Evolutionary conservation across 2,329 filamentous ascomycete species (phyloP), one percentile per base, ranked within the genome.

Genomic region (Penicillium sp.): DNA sequence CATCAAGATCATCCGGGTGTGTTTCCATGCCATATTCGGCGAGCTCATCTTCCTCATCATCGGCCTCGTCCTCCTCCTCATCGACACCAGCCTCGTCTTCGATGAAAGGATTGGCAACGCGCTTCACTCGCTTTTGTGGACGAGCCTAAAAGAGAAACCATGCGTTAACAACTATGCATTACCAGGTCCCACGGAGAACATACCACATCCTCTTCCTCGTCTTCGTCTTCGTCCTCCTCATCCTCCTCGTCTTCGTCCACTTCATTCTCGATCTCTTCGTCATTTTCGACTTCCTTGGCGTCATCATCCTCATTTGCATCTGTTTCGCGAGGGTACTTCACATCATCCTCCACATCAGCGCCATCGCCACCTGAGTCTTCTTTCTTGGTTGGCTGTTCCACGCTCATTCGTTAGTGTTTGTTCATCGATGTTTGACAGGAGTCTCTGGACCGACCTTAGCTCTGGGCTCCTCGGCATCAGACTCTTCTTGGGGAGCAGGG

Each of bases 1-100:
- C 88, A 61, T 84, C 85, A 33, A 91, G 76, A 65, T 97, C 91
- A 68, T 95, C 90, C 6, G 88, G 88, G 66, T 97, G 89, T 56
- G 87, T 87, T 67, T 95, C 87, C 58, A 88, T 87, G 65, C 89
- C 89, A 66, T 93, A 88, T 58, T 88, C 88, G 50, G 78, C 88
- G 60, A 89, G 84, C 52, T 87, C 82, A 48, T 95, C 89, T 60
- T 94, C 88, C 60, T 96, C 91, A 45, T 94, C 88, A 57, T 95
- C 88, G 54, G 87, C 87, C 58, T 80, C 84, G 61, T 95, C 89
- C 61, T 95, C 89, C 56, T 95, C 83, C 52, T 87, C 93, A 64
- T 97, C 93, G 60, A 98, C 93, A 72, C 96, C 93, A 68, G 93
- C 93, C 77, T 98, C 93, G 64, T 91, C 88, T 82, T 98, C 93